Conservation (phyloP, 257 asterid genomes). For the Ballota nigra region DNA sequence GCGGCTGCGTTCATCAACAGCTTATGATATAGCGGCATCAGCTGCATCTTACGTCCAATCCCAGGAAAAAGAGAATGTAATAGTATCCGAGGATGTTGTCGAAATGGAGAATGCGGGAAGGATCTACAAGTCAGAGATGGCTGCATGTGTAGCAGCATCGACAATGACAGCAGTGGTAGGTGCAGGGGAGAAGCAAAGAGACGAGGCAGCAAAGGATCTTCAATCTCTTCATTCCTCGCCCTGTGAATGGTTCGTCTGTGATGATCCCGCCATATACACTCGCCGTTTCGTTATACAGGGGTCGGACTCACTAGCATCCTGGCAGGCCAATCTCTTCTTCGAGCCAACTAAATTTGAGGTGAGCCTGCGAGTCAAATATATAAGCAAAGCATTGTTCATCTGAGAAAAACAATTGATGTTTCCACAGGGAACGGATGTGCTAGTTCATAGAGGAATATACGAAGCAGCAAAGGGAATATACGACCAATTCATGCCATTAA, state of each 20-base stretch:
- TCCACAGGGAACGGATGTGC: constrained; percentile 60
- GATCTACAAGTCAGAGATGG: constrained; percentile 54
- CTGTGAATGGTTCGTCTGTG: constrained; percentile 89
- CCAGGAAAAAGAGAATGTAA: constrained; percentile 27
- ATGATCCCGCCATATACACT: constrained; percentile 62
- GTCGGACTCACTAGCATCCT: constrained; percentile 80
- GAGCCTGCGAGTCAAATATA: neutral
- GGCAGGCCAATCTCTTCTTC: constrained; percentile 92
- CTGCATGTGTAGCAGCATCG: constrained; percentile 77
- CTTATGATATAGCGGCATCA: constrained; percentile 79
- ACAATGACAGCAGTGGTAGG: constrained; percentile 89
- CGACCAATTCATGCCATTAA: constrained; percentile 78
- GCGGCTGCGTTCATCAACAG: constrained; percentile 40
- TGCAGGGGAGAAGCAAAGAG: constrained; percentile 68
- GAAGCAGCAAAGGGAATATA: constrained; percentile 96
- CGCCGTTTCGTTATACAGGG: constrained; percentile 87
- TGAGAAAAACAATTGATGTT: neutral
- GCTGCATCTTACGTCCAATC: constrained; percentile 80
- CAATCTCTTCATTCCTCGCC: constrained; percentile 83
- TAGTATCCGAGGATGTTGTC: neutral
- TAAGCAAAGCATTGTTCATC: neutral
- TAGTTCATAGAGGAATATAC: constrained; percentile 87
- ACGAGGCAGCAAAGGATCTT: constrained; percentile 77
- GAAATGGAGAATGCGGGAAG: constrained; percentile 27
- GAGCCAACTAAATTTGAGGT: constrained; percentile 88